These are phyloP conservation scores for Metschnikowia hibisci DNA, from an alignment of 805 yeast genomes.

Conservation along the genomic window DNA sequence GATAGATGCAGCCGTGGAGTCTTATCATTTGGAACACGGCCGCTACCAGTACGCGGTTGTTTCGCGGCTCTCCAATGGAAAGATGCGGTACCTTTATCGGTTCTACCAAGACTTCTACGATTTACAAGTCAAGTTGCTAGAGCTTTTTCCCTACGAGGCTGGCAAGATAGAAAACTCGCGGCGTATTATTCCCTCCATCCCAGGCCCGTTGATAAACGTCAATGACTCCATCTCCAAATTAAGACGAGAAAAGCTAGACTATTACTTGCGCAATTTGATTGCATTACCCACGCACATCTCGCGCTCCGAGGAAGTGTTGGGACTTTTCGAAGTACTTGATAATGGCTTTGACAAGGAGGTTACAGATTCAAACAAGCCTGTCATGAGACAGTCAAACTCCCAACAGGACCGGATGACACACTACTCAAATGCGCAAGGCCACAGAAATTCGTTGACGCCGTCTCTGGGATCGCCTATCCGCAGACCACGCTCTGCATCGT, in stretches of 20 bases:
- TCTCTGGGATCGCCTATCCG: conserved; percentile 20
- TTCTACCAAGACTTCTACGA: conserved; percentile 96
- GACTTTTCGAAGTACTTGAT: conserved; percentile 62
- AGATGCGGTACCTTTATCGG: conserved; percentile 68
- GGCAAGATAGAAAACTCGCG: conserved; percentile 75
- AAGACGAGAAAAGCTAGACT: conserved; percentile 52
- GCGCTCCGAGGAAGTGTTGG: conserved; percentile 60
- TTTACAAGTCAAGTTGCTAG: conserved; percentile 78
- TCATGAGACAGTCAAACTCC: conserved; percentile 38
- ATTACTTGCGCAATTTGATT: conserved; percentile 53
- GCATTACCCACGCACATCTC: conserved; percentile 75
- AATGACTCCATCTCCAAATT: conserved; percentile 64
- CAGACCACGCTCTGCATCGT: conserved; percentile 22
- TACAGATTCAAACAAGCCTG: conserved; percentile 28
- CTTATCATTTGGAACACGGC: conserved; percentile 76
- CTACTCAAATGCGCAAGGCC: conserved; percentile 36
- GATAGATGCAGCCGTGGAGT: conserved; percentile 69
- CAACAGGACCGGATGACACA: conserved; percentile 53
- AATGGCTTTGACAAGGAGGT: conserved; percentile 58
- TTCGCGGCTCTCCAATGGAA: conserved; percentile 66
- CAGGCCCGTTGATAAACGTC: conserved; percentile 92
- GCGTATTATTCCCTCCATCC: conserved; percentile 87
- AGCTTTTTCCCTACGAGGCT: conserved; percentile 86
- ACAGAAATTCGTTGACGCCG: conserved; percentile 27
- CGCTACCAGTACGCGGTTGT: conserved; percentile 83